A percentile compares a stretch with the other conserved stretches of the same genome.
Conservation (phyloP, 352 stramenopile genomes). For the Salisapilia sapeloensis region DNA sequence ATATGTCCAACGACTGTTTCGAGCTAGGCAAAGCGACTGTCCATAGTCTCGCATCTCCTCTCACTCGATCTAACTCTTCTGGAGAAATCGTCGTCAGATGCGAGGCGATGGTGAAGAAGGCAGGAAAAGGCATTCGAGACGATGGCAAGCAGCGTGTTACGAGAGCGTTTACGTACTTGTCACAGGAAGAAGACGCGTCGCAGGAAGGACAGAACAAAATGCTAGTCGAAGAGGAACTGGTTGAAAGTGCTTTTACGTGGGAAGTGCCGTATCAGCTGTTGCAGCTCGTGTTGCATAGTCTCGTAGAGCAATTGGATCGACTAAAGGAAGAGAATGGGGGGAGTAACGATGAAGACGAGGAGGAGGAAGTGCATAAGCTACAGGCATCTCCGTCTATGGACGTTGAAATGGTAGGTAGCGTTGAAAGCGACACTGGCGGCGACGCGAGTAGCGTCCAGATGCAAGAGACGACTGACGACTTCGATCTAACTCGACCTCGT, state of each 20-base stretch:
- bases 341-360: constrained; percentile 3
- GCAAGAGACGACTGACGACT: too few species aligned
- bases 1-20: constrained; percentile 11
- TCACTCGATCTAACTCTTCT: constrained; percentile 37
- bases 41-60: constrained; percentile 39
- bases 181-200: constrained; percentile 8
- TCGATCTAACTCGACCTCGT: constrained; percentile 1
- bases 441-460: too few species aligned
- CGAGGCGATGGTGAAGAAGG: constrained; percentile 38
- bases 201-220: constrained; percentile 35
- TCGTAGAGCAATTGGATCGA: constrained; percentile 46
- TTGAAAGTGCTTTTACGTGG: constrained; percentile 81
- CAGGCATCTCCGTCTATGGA: neutral
- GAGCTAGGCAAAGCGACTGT: constrained; percentile 17
- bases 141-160: constrained; percentile 45
- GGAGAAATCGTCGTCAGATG: constrained; percentile 67
- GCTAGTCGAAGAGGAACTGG: constrained; percentile 70
- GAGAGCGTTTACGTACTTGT: constrained; percentile 62
- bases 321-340: constrained; percentile 39
- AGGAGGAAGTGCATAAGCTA: neutral
- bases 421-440: too few species aligned
- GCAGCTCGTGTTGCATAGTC: constrained; percentile 55
- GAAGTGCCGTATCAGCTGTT: constrained; percentile 74
- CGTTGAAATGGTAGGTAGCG: too few species aligned
- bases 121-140: constrained; percentile 12